These are phyloP conservation scores for Falciphora oryzae DNA, from an alignment of 2,329 filamentous ascomycete genomes.

Conservation along the genomic window DNA sequence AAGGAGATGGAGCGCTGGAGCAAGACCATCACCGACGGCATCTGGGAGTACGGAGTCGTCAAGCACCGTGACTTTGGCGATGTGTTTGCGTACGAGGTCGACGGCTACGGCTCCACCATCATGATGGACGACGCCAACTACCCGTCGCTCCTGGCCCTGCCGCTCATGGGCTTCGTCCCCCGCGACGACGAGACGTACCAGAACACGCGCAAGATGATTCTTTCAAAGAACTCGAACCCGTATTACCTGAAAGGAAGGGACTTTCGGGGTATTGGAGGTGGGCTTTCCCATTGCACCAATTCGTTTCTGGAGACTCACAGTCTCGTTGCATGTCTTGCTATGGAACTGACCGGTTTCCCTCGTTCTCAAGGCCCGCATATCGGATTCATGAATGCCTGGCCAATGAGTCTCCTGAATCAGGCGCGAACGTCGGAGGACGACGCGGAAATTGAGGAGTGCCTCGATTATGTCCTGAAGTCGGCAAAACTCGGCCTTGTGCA, in stretches of 20 bases:
- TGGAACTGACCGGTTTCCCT: background rate
- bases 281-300: constrained; percentile 19
- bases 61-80: constrained; percentile 67
- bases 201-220: constrained; percentile 76
- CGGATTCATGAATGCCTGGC: constrained; percentile 88
- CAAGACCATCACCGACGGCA: constrained; percentile 62
- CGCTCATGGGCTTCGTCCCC: constrained; percentile 69
- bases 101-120: constrained; percentile 76
- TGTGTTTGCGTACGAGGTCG: constrained; percentile 83
- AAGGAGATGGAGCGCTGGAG: constrained; percentile 53
- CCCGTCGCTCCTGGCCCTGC: constrained; percentile 72
- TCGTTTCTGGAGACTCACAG: background rate
- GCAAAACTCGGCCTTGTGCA: constrained; percentile 78
- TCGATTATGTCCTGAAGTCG: constrained; percentile 69
- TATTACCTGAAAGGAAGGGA: constrained; percentile 74
- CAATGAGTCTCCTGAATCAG: constrained; percentile 89
- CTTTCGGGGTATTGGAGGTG: constrained; percentile 86
- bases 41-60: constrained; percentile 81
- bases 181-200: constrained; percentile 66
- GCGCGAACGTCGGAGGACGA: constrained; percentile 84
- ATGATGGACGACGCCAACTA: constrained; percentile 90
- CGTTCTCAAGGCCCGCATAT: constrained; percentile 53
- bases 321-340: background rate
- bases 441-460: constrained; percentile 67
- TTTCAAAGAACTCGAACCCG: constrained; percentile 72